Percentiles rank a stretch among this genome's conserved stretches.
Evolutionary conservation across 768 basidiomycete species (phyloP).

Genomic region (Fomitopsis pulvina): DNA sequence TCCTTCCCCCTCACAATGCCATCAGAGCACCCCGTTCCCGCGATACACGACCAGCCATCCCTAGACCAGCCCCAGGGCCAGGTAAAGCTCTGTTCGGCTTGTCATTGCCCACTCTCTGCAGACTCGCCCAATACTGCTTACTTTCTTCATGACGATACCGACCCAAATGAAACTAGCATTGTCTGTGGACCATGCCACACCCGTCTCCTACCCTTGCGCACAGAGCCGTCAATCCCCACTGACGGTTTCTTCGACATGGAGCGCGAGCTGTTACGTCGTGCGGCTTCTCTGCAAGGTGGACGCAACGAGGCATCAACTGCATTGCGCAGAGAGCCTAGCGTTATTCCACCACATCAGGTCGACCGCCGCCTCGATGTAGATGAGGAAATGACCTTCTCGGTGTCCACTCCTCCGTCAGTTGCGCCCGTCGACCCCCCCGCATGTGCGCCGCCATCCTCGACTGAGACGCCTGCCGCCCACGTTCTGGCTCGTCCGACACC

Average conservation of each 20-base stretch:
- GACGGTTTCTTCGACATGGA: slow-evolving; percentile 23
- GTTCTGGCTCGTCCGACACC: slow-evolving; percentile 8
- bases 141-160: slow-evolving; percentile 21
- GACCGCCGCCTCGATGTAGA: slow-evolving; percentile 29
- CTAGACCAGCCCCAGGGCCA: slow-evolving; percentile 21
- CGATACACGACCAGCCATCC: slow-evolving; percentile 18
- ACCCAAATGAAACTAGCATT: slow-evolving; percentile 22
- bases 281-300: slow-evolving; percentile 21
- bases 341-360: slow-evolving; percentile 10
- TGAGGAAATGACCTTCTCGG: slow-evolving; percentile 26
- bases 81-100: slow-evolving; percentile 28
- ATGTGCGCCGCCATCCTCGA: background rate
- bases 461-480: background rate
- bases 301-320: slow-evolving; percentile 27
- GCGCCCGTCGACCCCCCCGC: background rate
- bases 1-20: slow-evolving; percentile 41
- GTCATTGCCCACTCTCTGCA: slow-evolving; percentile 23
- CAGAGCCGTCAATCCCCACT: slow-evolving; percentile 15
- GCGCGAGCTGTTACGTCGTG: slow-evolving; percentile 22
- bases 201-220: slow-evolving; percentile 23
- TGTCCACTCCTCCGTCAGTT: slow-evolving; percentile 5
- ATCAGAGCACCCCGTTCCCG: slow-evolving; percentile 35
- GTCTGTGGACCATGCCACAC: slow-evolving; percentile 47
- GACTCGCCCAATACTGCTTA: slow-evolving; percentile 22
- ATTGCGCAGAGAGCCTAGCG: slow-evolving; percentile 5